phyloP scores from a whole-genome alignment of 2,329 filamentous ascomycete genomes.

The Penicillium glabrum region DNA sequence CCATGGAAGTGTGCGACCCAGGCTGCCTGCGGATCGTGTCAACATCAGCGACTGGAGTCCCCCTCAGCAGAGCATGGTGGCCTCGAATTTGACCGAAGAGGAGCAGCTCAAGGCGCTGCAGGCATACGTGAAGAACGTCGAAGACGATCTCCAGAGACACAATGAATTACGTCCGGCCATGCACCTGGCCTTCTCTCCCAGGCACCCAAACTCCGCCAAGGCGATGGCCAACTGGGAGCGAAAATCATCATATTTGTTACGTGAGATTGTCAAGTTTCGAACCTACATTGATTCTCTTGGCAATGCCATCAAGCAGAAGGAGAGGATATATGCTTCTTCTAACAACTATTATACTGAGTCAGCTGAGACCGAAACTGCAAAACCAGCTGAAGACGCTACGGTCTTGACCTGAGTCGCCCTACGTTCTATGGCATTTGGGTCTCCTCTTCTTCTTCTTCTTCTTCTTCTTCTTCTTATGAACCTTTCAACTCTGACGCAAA shows the following conservation, averaged over 20 bases:
- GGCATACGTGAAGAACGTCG: conserved; percentile 79
- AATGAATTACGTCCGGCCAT: conserved; percentile 86
- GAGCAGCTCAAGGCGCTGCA: conserved; percentile 77
- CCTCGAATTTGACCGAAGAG: conserved; percentile 72
- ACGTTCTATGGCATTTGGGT: not conserved
- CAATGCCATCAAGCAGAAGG: conserved; percentile 67
- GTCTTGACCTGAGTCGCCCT: conserved; percentile 1
- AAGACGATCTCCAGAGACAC: conserved; percentile 80
- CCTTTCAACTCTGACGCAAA: not conserved
- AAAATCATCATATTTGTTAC: conserved; percentile 85
- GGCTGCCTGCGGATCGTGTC: conserved; percentile 80
- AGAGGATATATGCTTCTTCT: conserved; percentile 61
- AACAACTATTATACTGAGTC: conserved; percentile 10
- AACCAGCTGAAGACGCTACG: not conserved
- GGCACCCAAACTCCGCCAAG: conserved; percentile 75
- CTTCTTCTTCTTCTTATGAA: not conserved
- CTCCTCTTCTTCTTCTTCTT: not conserved
- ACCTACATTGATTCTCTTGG: conserved; percentile 89
- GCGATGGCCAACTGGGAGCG: conserved; percentile 97
- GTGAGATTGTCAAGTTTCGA: conserved; percentile 94
- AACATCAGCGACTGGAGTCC: conserved; percentile 85
- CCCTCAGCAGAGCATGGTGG: conserved; percentile 85
- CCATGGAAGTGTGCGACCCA: conserved; percentile 61
- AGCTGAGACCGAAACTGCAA: not conserved
- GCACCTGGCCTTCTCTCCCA: conserved; percentile 83